Conservation (phyloP, 2,329 filamentous ascomycete species). For the Ampelomyces quisqualis region DNA sequence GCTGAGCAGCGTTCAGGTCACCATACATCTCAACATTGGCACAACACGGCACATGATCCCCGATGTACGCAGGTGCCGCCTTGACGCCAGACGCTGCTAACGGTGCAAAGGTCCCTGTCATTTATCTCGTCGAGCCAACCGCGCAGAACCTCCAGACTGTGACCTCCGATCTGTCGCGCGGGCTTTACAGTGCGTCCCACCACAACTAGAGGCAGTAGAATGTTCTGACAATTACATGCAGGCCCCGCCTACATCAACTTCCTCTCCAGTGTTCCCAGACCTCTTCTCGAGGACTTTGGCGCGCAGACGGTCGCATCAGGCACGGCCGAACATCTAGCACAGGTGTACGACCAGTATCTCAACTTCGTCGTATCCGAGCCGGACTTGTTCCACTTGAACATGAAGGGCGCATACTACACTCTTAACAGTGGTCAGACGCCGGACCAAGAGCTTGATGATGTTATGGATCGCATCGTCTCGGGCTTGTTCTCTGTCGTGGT, state of each 20-base stretch:
- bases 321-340: conserved; percentile 85
- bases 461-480: conserved; percentile 89
- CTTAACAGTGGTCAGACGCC: conserved; percentile 89
- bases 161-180: conserved; percentile 80
- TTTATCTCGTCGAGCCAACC: conserved; percentile 94
- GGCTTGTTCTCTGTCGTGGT: conserved; percentile 97
- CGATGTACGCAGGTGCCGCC: conserved; percentile 61
- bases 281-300: conserved; percentile 92
- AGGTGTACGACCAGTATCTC: conserved; percentile 93
- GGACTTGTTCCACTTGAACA: conserved; percentile 89
- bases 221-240: conserved; percentile 30
- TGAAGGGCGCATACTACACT: conserved; percentile 95
- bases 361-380: conserved; percentile 97
- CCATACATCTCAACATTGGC: conserved; percentile 62
- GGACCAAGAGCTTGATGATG: conserved; percentile 82
- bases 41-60: conserved; percentile 84
- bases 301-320: conserved; percentile 79
- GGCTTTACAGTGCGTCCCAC: conserved; percentile 62
- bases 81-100: conserved; percentile 11
- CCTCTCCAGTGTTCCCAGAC: conserved; percentile 85
- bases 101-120: conserved; percentile 61
- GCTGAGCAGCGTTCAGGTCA: conserved; percentile 64
- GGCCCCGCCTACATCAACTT: conserved; percentile 95
- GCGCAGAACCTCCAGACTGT: conserved; percentile 77
- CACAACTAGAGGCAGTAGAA: background rate